A percentile compares a stretch with the other conserved stretches of the same genome.
Conservation (phyloP, 2,329 filamentous ascomycete genomes). For the Curvularia sp. region DNA sequence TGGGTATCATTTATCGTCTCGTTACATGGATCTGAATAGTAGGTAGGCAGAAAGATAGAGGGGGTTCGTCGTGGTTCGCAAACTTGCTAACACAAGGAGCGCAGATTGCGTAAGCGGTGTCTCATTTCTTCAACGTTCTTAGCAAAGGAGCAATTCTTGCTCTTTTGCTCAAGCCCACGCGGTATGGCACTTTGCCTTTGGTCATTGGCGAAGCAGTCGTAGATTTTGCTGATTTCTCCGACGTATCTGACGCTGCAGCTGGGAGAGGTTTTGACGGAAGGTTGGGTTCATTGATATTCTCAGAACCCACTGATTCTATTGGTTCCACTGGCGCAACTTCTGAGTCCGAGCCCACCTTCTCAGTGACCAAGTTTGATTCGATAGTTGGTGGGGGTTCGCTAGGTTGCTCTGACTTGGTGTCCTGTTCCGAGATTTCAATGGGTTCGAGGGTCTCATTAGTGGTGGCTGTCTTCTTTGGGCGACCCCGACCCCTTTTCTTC, state of each 20-base stretch:
- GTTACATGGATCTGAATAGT: not conserved
- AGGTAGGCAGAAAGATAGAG: not conserved
- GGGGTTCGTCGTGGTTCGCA: not conserved
- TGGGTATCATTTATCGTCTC: not conserved
- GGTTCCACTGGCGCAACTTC: not conserved
- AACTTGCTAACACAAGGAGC: not conserved
- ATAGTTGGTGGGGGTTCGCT: conserved; percentile 10
- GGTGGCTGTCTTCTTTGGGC: conserved; percentile 37
- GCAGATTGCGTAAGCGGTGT: not conserved
- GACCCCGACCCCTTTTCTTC: conserved; percentile 43
- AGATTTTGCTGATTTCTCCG: conserved; percentile 27
- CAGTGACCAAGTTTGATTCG: conserved; percentile 5
- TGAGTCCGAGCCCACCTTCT: not conserved
- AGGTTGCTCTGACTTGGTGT: not conserved
- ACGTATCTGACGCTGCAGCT: conserved; percentile 15
- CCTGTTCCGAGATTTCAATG: conserved; percentile 12
- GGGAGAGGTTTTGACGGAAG: not conserved
- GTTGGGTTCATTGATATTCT: not conserved
- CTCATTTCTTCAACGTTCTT: conserved; percentile 55
- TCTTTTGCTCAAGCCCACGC: conserved; percentile 59
- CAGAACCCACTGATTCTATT: not conserved
- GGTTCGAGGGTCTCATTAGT: conserved; percentile 4
- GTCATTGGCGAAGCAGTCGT: conserved; percentile 32
- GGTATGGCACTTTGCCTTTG: conserved; percentile 53
- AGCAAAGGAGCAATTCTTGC: conserved; percentile 58